Evolutionary conservation across 164 flowering plant genomes (phyloP), one percentile per base, ranked within the genome.

Genomic region (Warburgia ugandensis): DNA sequence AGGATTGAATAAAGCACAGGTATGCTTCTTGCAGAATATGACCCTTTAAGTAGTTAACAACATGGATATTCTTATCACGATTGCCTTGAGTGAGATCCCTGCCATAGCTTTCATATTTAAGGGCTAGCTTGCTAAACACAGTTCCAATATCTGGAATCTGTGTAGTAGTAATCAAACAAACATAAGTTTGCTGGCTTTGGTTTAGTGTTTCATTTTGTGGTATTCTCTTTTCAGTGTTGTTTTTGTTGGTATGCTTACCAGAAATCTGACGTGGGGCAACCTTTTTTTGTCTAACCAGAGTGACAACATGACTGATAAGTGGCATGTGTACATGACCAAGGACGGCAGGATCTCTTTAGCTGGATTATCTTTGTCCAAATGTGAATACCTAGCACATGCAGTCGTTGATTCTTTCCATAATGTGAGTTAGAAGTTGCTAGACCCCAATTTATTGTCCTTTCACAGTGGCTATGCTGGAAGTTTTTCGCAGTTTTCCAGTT

Each of bases 291-390:
- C 26, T 46, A 29, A 47, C 33, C 82, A 87, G 99, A 86, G 86
- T 33, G 99, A 92, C 22, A 86, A 80, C 63, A 92, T 92, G 99
- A 80, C 94, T 30, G 68, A 80, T 42, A 92, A 92, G 73, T 92
- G 99, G 99, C 99, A 84, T 50, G 78, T 92, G 17, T 92, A 88
- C 80, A 86, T 92, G 98, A 92, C 98, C 21, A 87, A 92, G 71
- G 98, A 92, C 35, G 98, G 98, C 41, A 77, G 98, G 44, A 87
- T 92, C 60, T 91, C 98, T 5, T 67, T 87, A 67, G 98, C 98
- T 23, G 98, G 98, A 59, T 57, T 87, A 20, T 81, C 88, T 60
- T 59, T 83, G 33, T 89, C 98, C 44, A 91, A 91, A 64, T 91
- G 98, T 28, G 96, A 91, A 44, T 83, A 85, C 66, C 96, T 91